Evolutionary conservation across 2,329 filamentous ascomycete species (phyloP).

Genomic region (Achaetomium macrosporum): DNA sequence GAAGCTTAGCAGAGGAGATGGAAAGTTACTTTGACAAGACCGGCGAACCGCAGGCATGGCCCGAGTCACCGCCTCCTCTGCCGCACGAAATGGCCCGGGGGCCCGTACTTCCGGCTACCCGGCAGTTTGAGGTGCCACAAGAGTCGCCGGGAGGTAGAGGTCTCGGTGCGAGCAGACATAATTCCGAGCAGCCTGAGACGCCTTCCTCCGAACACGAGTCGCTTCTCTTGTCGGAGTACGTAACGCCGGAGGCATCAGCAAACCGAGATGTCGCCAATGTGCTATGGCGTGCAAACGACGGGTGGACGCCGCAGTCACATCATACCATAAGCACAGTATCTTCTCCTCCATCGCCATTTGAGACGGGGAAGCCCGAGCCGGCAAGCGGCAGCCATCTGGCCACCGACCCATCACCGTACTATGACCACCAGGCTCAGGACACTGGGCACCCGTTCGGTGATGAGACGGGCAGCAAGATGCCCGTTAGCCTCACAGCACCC

Average conservation of each 20-base stretch:
- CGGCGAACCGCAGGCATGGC: background rate
- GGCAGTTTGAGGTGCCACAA: conserved; percentile 11
- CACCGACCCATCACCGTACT: conserved; percentile 13
- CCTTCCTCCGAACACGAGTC: conserved; percentile 16
- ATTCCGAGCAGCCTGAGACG: conserved; percentile 20
- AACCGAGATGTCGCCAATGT: conserved; percentile 29
- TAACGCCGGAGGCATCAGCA: conserved; percentile 20
- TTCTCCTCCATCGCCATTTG: conserved; percentile 30
- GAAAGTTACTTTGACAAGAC: conserved; percentile 7
- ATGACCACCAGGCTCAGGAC: conserved; percentile 18
- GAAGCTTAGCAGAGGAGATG: conserved; percentile 5
- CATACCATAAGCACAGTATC: conserved; percentile 33
- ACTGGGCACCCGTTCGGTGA: conserved; percentile 22
- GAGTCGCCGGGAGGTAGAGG: conserved; percentile 10
- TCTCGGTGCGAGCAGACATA: conserved; percentile 28
- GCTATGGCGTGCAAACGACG: conserved; percentile 29
- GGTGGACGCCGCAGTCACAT: conserved; percentile 32
- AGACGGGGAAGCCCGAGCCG: conserved; percentile 29
- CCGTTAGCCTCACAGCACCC: background rate
- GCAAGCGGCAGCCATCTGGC: conserved; percentile 28
- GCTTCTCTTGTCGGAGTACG: conserved; percentile 1
- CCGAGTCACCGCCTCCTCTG: background rate
- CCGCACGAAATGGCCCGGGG: too few relatives aligned
- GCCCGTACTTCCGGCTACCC: background rate
- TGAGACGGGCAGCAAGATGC: conserved; percentile 23